phyloP scores from a whole-genome alignment of 306 rosid genomes.

The Macrotyloma uniflorum region DNA sequence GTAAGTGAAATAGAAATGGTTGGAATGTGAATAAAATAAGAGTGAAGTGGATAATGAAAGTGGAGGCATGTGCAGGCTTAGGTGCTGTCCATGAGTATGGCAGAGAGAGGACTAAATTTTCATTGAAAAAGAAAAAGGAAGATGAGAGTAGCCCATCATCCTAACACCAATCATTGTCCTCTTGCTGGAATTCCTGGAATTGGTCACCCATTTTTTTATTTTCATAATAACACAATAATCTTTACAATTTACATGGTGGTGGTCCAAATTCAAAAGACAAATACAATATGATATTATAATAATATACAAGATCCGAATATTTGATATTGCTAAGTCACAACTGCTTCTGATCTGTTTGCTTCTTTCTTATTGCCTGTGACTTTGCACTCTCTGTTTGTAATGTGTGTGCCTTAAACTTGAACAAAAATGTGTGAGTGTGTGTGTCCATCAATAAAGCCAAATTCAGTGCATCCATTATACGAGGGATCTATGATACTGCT shows the following conservation, averaged over 20 bases:
- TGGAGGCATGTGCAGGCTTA: constrained; percentile 34
- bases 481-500: constrained; percentile 13
- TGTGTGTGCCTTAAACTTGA: not conserved
- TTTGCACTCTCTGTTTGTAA: constrained; percentile 12
- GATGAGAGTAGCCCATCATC: constrained; percentile 35
- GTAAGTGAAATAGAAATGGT: not conserved
- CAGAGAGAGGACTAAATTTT: constrained; percentile 1
- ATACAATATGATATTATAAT: not conserved
- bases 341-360: constrained; percentile 21
- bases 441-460: constrained; percentile 17
- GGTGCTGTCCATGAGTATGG: constrained; percentile 36
- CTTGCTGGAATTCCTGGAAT: constrained; percentile 35
- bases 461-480: constrained; percentile 28
- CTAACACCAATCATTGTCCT: constrained; percentile 49
- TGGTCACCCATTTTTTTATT: constrained; percentile 24
- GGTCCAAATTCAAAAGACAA: constrained; percentile 20
- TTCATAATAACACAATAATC: not conserved
- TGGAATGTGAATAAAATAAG: not conserved
- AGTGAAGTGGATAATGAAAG: not conserved
- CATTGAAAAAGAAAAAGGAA: constrained; percentile 18
- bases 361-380: not conserved
- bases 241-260: not conserved
- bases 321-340: constrained; percentile 13
- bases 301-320: constrained; percentile 24
- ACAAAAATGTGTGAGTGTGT: not conserved